These are phyloP conservation scores for Mortierella sp. DNA, from an alignment of 371 early-diverging fungal species.

Conservation along the genomic window DNA sequence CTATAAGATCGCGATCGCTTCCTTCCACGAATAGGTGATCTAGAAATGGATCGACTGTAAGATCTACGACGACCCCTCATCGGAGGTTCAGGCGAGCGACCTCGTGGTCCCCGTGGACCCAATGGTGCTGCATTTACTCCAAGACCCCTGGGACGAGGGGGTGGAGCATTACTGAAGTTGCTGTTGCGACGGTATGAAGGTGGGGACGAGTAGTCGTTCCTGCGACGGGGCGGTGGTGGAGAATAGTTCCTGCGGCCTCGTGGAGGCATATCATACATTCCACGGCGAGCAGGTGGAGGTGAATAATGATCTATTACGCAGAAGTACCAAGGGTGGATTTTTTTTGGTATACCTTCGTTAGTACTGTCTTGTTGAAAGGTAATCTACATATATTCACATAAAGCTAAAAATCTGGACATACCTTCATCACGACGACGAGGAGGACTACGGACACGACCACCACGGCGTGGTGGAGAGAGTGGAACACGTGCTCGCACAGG, in stretches of 20 bases:
- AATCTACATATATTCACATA: no score
- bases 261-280: conserved; percentile 19
- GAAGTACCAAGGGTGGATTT: no score
- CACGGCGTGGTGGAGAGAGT: conserved; percentile 40
- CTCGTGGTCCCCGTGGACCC: conserved; percentile 29
- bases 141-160: conserved; percentile 17
- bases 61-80: conserved; percentile 28
- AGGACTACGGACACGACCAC: conserved; percentile 19
- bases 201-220: conserved; percentile 38
- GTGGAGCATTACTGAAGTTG: conserved; percentile 19
- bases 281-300: conserved; percentile 36
- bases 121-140: conserved; percentile 45
- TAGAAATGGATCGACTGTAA: conserved; percentile 39
- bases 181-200: conserved; percentile 16
- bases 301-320: conserved; percentile 51
- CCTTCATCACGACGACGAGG: conserved; percentile 45
- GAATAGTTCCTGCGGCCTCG: conserved; percentile 30
- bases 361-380: no score
- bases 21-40: conserved; percentile 50
- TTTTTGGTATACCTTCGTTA: no score
- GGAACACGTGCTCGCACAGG: conserved; percentile 27
- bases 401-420: no score
- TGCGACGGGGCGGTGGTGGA: conserved; percentile 39
- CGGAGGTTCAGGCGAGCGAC: conserved; percentile 38
- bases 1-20: conserved; percentile 51